phyloP scores from a whole-genome alignment of 164 flowering plant species.

The Liquidambar formosana region DNA sequence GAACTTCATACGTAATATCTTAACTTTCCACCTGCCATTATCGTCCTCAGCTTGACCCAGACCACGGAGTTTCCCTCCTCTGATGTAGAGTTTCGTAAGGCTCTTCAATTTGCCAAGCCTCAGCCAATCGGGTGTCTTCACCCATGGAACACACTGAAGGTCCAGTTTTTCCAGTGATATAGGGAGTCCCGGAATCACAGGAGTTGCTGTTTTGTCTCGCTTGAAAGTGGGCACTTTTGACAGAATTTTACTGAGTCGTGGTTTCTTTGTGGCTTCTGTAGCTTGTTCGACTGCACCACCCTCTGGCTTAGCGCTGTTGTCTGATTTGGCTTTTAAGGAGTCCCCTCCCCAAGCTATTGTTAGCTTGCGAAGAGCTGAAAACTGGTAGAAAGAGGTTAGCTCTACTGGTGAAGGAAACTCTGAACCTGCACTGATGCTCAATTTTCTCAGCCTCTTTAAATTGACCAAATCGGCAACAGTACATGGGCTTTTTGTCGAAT shows the following conservation, averaged over 20 bases:
- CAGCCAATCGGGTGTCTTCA: constrained; percentile 26
- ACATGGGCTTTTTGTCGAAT: constrained; percentile 6
- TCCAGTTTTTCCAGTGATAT: constrained; percentile 32
- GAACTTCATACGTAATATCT: constrained; percentile 37
- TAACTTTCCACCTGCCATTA: constrained; percentile 10
- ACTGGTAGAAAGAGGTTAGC: neutral
- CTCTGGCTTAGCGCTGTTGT: no score
- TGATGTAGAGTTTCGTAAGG: constrained; percentile 33
- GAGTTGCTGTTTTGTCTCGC: no score
- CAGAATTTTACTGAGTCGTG: no score
- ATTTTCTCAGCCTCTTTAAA: constrained; percentile 27
- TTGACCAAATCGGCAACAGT: constrained; percentile 20
- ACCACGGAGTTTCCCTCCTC: constrained; percentile 34
- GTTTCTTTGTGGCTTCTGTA: no score
- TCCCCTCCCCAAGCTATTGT: constrained; percentile 34
- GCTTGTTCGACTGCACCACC: no score
- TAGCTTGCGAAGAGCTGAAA: constrained; percentile 14
- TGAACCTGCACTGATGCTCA: constrained; percentile 27
- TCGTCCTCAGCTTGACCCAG: constrained; percentile 4
- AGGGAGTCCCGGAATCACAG: no score
- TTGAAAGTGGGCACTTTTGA: no score
- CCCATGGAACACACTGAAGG: constrained; percentile 28
- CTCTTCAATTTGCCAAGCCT: neutral
- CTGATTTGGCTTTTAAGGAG: no score
- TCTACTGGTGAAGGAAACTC: constrained; percentile 1